Base-by-base conservation (phyloP, 2,329 filamentous ascomycete species). In the Rachicladosporium sp. region DNA sequence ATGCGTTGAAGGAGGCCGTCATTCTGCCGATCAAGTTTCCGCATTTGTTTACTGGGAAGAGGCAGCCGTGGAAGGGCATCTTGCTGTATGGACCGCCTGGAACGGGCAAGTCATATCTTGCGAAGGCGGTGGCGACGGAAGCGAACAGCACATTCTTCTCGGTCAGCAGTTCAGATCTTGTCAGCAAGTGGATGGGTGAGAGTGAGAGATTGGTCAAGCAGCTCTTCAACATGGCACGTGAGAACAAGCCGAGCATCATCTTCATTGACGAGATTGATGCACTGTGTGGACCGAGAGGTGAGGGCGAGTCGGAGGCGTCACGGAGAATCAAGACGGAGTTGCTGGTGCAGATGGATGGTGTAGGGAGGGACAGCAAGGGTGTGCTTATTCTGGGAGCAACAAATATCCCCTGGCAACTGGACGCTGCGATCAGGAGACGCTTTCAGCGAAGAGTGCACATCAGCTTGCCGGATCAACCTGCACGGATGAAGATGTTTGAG, bases 171-270 rank as follows among this genome's bases (percentile, higher is more conserved):
- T 93, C 86, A 58, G 91, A 98, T 60, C 63, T 98, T 62, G 91
- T 98, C 45, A 94, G 86, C 62, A 98, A 98, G 61, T 98, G 91
- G 91, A 98, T 98, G 91, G 91, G 91, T 68, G 91, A 98, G 65
- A 93, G 84, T 70, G 91, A 98, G 76, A 78, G 87, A 86, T 93
- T 98, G 51, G 91, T 98, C 42, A 96, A 96, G 59, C 83, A 93
- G 47, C 74, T 98, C 9, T 98, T 98, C 67, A 86, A 82, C 52
- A 95, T 98, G 84, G 91, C 91, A 1, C 80, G 93, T 61, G 91
- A 98, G 61, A 96, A 95, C 64, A 94, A 91, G 54, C 91, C 91
- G 1, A 91, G 88, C 1, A 95, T 98, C 58, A 95, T 96, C 62
- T 96, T 96, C 66, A 95, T 96, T 56, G 89, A 96, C 61, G 89